Conservation (phyloP, 208 protist species). For the Crithidia brevicula region DNA sequence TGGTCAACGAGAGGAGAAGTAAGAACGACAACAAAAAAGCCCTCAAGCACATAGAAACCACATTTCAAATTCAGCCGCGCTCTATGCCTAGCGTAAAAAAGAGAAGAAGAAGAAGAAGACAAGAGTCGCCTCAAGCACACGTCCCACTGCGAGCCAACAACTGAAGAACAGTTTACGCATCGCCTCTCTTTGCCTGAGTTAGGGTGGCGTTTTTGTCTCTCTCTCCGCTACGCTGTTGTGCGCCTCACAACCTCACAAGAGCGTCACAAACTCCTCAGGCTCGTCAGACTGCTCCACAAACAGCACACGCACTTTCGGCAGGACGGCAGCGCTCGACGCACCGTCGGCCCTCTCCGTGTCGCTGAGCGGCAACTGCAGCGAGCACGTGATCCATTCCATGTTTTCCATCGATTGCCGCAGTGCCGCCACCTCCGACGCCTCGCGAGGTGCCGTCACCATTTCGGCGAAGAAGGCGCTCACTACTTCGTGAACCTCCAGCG, state of each 20-base stretch:
- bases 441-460: neutral
- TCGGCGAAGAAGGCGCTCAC: constrained; percentile 20
- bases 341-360: neutral
- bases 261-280: constrained; percentile 72
- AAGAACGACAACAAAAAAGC: too few species aligned
- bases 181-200: neutral
- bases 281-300: constrained; percentile 69
- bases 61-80: too few species aligned
- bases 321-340: constrained; percentile 6
- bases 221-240: too few species aligned
- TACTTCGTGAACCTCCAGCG: constrained; percentile 32
- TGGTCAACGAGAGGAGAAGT: too few species aligned
- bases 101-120: too few species aligned
- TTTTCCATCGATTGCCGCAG: neutral
- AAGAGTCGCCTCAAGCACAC: too few species aligned
- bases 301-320: constrained; percentile 40
- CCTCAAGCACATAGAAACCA: too few species aligned
- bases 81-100: too few species aligned
- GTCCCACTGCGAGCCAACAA: too few species aligned
- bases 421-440: neutral
- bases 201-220: constrained; percentile 3
- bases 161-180: too few species aligned
- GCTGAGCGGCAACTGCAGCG: constrained; percentile 11
- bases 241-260: too few species aligned
- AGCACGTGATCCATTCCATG: constrained; percentile 6